A percentile compares a stretch with the other conserved stretches of the same genome.
Conservation (phyloP, 2,329 filamentous ascomycete species). For the Fusarium veterinarium region DNA sequence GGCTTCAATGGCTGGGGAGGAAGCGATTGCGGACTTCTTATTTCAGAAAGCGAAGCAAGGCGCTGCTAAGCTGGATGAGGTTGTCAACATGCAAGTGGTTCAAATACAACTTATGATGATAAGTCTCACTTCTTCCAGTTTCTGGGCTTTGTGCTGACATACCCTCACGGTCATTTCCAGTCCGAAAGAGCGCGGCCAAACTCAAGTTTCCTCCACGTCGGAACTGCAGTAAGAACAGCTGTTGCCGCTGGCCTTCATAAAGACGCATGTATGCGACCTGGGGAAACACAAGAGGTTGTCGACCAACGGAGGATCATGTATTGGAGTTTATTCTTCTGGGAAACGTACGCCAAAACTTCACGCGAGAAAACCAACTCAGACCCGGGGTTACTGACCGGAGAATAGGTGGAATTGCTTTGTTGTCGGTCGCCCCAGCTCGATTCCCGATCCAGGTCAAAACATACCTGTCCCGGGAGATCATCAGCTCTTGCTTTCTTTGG, state of each 20-base stretch:
- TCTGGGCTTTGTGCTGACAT: conserved; percentile 10
- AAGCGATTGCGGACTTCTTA: conserved; percentile 53
- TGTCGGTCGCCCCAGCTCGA: conserved; percentile 54
- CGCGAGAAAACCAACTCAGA: no score
- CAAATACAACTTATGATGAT: conserved; percentile 58
- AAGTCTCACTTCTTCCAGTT: conserved; percentile 40
- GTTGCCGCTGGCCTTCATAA: conserved; percentile 58
- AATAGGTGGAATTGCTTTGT: conserved; percentile 57
- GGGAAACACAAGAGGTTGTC: conserved; percentile 47
- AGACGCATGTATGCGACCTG: conserved; percentile 47
- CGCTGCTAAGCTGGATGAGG: conserved; percentile 52
- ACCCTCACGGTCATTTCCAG: conserved; percentile 54
- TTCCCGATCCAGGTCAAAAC: conserved; percentile 51
- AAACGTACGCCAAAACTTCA: conserved; percentile 48
- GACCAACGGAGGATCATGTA: conserved; percentile 51
- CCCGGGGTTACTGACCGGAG: background rate
- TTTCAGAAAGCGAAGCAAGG: conserved; percentile 56
- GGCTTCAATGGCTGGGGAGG: conserved; percentile 52
- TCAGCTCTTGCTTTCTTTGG: conserved; percentile 50
- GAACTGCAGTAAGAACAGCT: conserved; percentile 55
- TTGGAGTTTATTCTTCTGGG: conserved; percentile 55
- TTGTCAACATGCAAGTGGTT: conserved; percentile 57
- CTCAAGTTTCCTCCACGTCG: conserved; percentile 54
- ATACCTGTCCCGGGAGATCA: conserved; percentile 51
- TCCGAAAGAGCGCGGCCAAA: conserved; percentile 58